Evolutionary conservation across 768 basidiomycete species (phyloP).

Genomic region (Crucibulum laeve): DNA sequence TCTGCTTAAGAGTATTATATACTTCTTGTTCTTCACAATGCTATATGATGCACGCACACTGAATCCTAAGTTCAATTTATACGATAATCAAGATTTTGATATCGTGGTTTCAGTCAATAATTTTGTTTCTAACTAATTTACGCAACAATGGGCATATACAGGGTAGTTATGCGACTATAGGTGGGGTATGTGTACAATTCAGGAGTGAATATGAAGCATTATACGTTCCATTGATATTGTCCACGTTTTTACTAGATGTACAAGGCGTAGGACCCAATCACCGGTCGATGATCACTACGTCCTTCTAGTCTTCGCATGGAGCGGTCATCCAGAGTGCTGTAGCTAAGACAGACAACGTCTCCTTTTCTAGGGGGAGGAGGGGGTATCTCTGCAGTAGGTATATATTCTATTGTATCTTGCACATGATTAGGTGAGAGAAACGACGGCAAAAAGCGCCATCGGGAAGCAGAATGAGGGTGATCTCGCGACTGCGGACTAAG

Average conservation of each 20-base stretch:
- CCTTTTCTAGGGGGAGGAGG: constrained; percentile 43
- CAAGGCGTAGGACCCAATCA: constrained; percentile 74
- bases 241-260: constrained; percentile 31
- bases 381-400: neutral
- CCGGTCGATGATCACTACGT: constrained; percentile 80
- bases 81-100: neutral
- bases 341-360: constrained; percentile 68
- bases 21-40: neutral
- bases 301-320: constrained; percentile 75
- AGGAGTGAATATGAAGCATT: too few relatives aligned
- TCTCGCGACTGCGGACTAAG: constrained; percentile 10
- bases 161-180: too few relatives aligned
- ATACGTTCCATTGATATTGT: too few relatives aligned
- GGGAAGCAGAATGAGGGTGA: constrained; percentile 18
- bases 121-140: too few relatives aligned
- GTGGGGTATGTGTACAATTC: too few relatives aligned
- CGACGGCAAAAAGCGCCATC: constrained; percentile 50
- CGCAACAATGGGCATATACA: too few relatives aligned
- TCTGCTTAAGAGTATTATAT: constrained; percentile 46
- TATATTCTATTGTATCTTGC: neutral
- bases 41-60: too few relatives aligned
- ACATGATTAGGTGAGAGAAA: constrained; percentile 34
- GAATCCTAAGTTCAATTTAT: neutral
- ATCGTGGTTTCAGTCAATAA: too few relatives aligned
- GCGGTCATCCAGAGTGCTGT: constrained; percentile 70